Evolutionary conservation across 2,329 filamentous ascomycete species (phyloP).

Genomic region (Calonectria pauciramosa): DNA sequence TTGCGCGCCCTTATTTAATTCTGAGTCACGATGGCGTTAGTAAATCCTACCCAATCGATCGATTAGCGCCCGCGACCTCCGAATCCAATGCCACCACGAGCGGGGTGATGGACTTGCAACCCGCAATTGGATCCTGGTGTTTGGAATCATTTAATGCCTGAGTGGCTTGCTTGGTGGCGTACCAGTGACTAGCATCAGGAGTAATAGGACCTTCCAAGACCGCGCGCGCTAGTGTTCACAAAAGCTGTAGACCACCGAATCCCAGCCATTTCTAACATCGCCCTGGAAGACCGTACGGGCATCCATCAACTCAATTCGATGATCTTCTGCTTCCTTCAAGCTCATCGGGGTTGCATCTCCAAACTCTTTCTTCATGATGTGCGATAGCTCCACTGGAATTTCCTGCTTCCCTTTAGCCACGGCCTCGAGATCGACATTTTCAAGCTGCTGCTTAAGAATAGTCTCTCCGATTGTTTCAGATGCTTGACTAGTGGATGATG

Average conservation of each 20-base stretch:
- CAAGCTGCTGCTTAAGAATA: not conserved
- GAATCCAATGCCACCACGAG: not conserved
- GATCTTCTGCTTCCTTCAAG: conserved; percentile 22
- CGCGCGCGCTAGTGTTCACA: conserved; percentile 31
- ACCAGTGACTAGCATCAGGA: not conserved
- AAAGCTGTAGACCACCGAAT: conserved; percentile 3
- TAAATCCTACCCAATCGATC: not conserved
- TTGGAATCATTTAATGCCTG: not conserved
- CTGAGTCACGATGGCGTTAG: not conserved
- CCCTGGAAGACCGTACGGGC: not conserved
- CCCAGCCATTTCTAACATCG: not conserved
- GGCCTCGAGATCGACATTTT: not conserved
- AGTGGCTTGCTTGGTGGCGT: fast-evolving
- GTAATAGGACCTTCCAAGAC: not conserved
- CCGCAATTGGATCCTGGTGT: not conserved
- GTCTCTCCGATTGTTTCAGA: not conserved
- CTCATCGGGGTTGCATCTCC: conserved; percentile 20
- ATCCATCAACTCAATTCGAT: conserved; percentile 31
- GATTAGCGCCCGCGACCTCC: not conserved
- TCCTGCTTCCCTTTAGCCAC: not conserved
- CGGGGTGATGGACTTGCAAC: not conserved
- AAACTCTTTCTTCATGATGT: conserved; percentile 14
- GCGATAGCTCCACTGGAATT: conserved; percentile 28
- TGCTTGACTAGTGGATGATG: not conserved
- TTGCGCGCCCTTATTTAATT: not conserved